A percentile compares a stretch with the other conserved stretches of the same genome.
These are phyloP conservation scores for Aspergillus olivimuriae DNA, from an alignment of 495 filamentous ascomycete species.

Conservation along the genomic window DNA sequence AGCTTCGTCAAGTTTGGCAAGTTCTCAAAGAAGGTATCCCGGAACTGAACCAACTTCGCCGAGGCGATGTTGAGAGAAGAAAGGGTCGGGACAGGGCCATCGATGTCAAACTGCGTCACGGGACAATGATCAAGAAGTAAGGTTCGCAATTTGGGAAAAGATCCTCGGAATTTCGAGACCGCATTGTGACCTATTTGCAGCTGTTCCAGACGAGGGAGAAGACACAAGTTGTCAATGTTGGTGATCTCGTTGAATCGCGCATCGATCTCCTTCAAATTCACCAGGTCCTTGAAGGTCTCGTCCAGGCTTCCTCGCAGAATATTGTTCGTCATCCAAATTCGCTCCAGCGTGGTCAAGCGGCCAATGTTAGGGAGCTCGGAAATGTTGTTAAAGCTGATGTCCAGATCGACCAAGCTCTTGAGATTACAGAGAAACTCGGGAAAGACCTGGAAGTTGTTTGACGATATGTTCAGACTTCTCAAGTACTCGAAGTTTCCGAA, in stretches of 20 bases:
- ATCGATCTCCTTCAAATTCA: conserved; percentile 84
- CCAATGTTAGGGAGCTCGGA: conserved; percentile 71
- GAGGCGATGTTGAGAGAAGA: conserved; percentile 81
- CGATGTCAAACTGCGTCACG: conserved; percentile 84
- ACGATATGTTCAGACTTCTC: conserved; percentile 81
- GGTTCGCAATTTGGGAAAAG: conserved; percentile 75
- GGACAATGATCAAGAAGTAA: conserved; percentile 88
- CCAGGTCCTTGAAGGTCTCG: conserved; percentile 58
- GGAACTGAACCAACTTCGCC: conserved; percentile 77
- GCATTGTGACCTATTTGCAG: conserved; percentile 85
- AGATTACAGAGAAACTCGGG: conserved; percentile 78
- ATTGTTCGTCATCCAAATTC: conserved; percentile 95
- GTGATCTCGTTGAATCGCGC: conserved; percentile 85
- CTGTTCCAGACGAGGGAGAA: conserved; percentile 79
- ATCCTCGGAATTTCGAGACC: conserved; percentile 78
- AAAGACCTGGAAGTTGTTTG: conserved; percentile 81
- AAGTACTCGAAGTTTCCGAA: conserved; percentile 73
- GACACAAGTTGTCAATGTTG: conserved; percentile 76
- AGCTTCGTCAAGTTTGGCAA: conserved; percentile 80
- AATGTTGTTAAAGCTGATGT: conserved; percentile 95
- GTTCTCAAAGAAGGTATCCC: conserved; percentile 80
- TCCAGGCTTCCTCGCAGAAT: conserved; percentile 68
- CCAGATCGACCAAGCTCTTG: conserved; percentile 80
- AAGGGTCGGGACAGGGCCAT: conserved; percentile 67
- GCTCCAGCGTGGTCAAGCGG: conserved; percentile 68